Conservation (phyloP, 2,329 filamentous ascomycete genomes). For the Phoma sp. region DNA sequence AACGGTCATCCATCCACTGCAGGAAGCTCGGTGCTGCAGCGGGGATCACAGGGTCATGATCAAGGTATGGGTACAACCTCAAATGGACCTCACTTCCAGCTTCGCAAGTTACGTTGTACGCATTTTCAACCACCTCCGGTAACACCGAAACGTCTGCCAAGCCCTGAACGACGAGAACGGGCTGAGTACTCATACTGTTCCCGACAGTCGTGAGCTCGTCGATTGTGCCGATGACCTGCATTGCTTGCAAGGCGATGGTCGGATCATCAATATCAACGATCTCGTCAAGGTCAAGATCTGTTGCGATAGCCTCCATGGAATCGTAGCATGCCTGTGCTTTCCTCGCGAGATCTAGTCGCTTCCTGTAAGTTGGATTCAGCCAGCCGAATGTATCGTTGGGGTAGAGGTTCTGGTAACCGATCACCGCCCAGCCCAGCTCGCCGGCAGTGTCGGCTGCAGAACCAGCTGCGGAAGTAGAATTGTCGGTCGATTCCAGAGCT, state of each 20-base stretch:
- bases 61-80: neutral
- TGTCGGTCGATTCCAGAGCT: neutral
- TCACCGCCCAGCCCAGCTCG: slow-evolving; percentile 1
- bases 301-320: slow-evolving; percentile 1
- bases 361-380: neutral
- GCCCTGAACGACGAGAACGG: slow-evolving; percentile 1
- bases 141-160: neutral
- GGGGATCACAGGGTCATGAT: neutral
- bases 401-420: neutral
- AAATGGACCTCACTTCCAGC: slow-evolving; percentile 4
- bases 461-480: neutral
- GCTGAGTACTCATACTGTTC: neutral
- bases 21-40: neutral
- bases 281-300: neutral
- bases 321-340: slow-evolving; percentile 4
- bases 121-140: slow-evolving; percentile 3
- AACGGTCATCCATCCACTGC: slow-evolving; percentile 2
- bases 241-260: neutral
- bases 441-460: neutral
- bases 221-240: neutral
- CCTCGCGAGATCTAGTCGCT: slow-evolving; percentile 1
- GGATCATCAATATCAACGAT: neutral
- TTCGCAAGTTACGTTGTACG: slow-evolving; percentile 1
- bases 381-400: neutral
- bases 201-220: slow-evolving; percentile 1